phyloP scores from a whole-genome alignment of 2,329 filamentous ascomycete genomes.

The Fusarium sororula region DNA sequence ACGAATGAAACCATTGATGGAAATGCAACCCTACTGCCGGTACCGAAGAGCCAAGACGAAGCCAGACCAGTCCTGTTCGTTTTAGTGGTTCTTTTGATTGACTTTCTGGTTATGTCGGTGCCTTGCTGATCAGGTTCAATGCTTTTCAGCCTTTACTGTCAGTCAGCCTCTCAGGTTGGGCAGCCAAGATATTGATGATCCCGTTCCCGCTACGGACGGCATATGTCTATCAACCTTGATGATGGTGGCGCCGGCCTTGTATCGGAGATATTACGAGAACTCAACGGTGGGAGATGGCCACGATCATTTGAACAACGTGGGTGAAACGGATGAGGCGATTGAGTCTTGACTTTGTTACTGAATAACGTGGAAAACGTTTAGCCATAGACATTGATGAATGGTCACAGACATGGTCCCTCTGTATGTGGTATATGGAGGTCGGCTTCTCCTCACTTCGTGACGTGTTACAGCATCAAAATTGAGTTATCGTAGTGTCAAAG shows the following conservation, averaged over 20 bases:
- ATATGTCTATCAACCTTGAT: conserved; percentile 22
- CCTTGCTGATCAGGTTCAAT: conserved; percentile 10
- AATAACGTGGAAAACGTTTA: neutral
- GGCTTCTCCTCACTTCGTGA: conserved; percentile 16
- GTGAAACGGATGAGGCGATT: conserved; percentile 8
- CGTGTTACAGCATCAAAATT: conserved; percentile 12
- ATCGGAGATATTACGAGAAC: conserved; percentile 21
- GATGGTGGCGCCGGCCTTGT: conserved; percentile 26
- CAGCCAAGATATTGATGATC: neutral
- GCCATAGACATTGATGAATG: neutral
- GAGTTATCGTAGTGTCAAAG: conserved; percentile 15
- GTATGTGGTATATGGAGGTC: neutral
- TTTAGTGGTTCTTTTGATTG: neutral
- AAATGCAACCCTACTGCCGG: conserved; percentile 6
- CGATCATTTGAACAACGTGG: neutral
- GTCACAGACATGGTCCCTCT: neutral
- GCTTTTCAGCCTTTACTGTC: neutral
- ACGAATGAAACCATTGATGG: conserved; percentile 12
- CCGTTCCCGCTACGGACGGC: conserved; percentile 10
- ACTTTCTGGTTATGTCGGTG: neutral
- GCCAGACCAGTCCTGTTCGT: neutral
- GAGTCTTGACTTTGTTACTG: neutral
- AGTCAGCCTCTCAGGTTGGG: neutral
- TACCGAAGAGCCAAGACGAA: neutral
- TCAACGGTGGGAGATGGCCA: neutral